These are phyloP conservation scores for Saccharomycopsis sp. DNA, from an alignment of 805 yeast genomes.

Conservation along the genomic window DNA sequence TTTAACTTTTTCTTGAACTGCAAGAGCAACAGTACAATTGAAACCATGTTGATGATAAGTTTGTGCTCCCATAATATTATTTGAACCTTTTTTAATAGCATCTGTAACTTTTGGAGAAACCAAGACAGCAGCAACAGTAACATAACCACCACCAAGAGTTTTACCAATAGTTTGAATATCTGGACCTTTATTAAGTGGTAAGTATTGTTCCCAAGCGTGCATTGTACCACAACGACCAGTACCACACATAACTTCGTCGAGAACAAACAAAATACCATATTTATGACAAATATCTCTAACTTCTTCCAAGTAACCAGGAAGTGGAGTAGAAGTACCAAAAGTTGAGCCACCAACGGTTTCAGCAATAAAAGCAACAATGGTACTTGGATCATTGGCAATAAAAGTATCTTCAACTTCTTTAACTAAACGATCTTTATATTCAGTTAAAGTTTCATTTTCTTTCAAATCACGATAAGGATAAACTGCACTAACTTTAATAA, in stretches of 20 bases:
- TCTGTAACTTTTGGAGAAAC: constrained; percentile 31
- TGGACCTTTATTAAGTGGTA: constrained; percentile 31
- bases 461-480: constrained; percentile 27
- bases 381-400: constrained; percentile 33
- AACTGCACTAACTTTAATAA: constrained; percentile 24
- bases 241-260: constrained; percentile 52
- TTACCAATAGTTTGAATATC: constrained; percentile 41
- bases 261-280: constrained; percentile 38
- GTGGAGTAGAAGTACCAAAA: constrained; percentile 34
- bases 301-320: constrained; percentile 38
- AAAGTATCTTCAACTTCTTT: constrained; percentile 33
- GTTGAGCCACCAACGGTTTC: constrained; percentile 41
- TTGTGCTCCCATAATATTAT: constrained; percentile 35
- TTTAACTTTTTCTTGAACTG: constrained; percentile 34
- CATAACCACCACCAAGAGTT: constrained; percentile 39
- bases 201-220: constrained; percentile 37
- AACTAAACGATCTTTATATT: constrained; percentile 29
- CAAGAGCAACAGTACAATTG: constrained; percentile 36
- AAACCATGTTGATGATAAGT: constrained; percentile 42
- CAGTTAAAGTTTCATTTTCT: constrained; percentile 29
- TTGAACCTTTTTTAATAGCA: constrained; percentile 31
- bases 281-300: constrained; percentile 37
- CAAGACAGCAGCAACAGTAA: constrained; percentile 37
- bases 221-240: constrained; percentile 41
- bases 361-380: constrained; percentile 32